Percentiles rank a stretch among this genome's conserved stretches.
Conservation (phyloP, 768 basidiomycete species). For the Tricholoma bakamatsutake region DNA sequence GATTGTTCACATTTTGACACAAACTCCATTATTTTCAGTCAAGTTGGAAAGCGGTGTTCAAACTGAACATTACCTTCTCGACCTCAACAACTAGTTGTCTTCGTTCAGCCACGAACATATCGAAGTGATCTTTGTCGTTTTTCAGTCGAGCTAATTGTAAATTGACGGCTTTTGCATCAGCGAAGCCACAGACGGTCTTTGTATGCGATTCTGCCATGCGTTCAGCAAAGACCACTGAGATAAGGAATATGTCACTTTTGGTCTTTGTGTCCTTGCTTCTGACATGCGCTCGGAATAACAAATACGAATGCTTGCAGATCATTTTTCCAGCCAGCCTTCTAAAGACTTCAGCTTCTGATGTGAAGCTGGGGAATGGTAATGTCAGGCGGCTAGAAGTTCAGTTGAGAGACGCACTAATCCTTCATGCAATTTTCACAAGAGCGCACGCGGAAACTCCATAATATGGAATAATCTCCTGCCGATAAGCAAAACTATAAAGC, state of each 20-base stretch:
- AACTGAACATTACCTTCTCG: neutral
- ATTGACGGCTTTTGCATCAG: slow-evolving; percentile 2
- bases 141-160: neutral
- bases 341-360: neutral
- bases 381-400: neutral
- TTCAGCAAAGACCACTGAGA: neutral
- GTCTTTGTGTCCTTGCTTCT: neutral
- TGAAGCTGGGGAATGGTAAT: neutral
- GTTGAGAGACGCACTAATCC: slow-evolving; percentile 7
- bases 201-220: neutral
- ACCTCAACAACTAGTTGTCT: neutral
- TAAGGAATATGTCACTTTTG: neutral
- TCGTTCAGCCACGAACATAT: neutral
- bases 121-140: slow-evolving; percentile 2
- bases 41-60: neutral
- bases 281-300: neutral
- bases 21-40: neutral
- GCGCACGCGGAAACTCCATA: slow-evolving; percentile 14
- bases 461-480: slow-evolving; percentile 6
- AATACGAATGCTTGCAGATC: neutral
- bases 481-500: slow-evolving; percentile 9
- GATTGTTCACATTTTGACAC: neutral
- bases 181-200: neutral
- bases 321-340: slow-evolving; percentile 1
- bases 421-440: slow-evolving; percentile 11